Base-by-base conservation (phyloP, 768 basidiomycete genomes). In the Boletus subparvulus region DNA sequence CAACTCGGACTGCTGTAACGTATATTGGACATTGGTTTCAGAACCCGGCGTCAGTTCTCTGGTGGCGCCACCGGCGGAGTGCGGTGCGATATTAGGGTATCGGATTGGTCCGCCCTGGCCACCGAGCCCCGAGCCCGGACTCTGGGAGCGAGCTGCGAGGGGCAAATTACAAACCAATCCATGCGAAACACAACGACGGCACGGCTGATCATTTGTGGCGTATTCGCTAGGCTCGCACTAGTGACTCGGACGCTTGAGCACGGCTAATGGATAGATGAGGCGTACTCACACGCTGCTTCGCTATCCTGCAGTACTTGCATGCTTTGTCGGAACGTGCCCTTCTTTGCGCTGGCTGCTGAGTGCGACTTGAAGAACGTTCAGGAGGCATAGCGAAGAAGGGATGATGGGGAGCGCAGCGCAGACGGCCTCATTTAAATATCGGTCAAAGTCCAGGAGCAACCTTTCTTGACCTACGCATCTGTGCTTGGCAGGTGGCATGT, bases 171-270 rank as follows among this genome's bases (percentile, higher is more conserved):
- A 70, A 0, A 54, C 40, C 10, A 62, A 9, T 21, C 26, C 26
- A 14, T 58, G 60, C 35, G 1, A 41, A 46, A 58, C 43, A 58
- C 69, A 70, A 30, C 66, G 66, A 55, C 55, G 47, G 33, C 69
- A 70, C 37, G 66, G 58, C 5, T 46, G 54, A 58, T 66, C 58
- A 21, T 40, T 46, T 24, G 24, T 51, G 19, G 59, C 64, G 11
- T 56, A 71, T 21, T 64, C 55, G 4, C 0, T 7, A 35, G 68
- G 44, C 1, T 53, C 56, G 54, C 67, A 69, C 67, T 68, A 42
- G 19, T 28, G 21, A n/a, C 17, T 26, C 44, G 13, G 28, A 48
- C 26, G 30, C 30, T 44, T 65, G 33, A 63, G 56, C 32, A 50
- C 10, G 26, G 35, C 14, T 17, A 35, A 52, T 7, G 16, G 33